Percentiles rank a stretch among this genome's conserved stretches.
Conservation (phyloP, 495 filamentous ascomycete species). For the Astrothelium macrocarpum region DNA sequence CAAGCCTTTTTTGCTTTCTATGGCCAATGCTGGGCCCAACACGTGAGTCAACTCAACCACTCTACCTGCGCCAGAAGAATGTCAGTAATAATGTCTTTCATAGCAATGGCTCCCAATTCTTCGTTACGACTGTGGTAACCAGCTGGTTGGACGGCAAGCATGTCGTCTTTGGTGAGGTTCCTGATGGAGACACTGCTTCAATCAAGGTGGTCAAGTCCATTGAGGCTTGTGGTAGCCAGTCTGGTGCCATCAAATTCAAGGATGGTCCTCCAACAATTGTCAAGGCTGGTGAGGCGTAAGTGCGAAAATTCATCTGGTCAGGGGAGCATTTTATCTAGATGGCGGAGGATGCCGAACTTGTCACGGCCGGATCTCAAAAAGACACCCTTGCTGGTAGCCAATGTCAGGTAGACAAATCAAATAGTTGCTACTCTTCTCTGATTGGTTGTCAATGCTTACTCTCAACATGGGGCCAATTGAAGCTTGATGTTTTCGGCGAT, state of each 20-base stretch:
- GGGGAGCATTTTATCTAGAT: neutral
- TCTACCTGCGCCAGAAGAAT: neutral
- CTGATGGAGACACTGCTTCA: slow-evolving; percentile 27
- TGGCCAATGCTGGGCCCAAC: slow-evolving; percentile 76
- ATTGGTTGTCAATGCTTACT: neutral
- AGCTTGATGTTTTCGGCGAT: too few species aligned
- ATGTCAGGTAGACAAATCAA: neutral
- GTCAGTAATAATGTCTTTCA: neutral
- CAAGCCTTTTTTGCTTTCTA: slow-evolving; percentile 58
- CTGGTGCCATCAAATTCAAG: slow-evolving; percentile 33
- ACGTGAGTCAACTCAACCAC: slow-evolving; percentile 47
- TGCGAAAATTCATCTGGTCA: neutral
- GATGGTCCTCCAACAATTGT: slow-evolving; percentile 29
- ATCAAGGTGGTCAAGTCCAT: slow-evolving; percentile 31
- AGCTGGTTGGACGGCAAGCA: slow-evolving; percentile 37
- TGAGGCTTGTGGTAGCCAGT: slow-evolving; percentile 30
- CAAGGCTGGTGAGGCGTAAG: slow-evolving; percentile 21
- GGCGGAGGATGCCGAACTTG: neutral
- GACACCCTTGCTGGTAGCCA: neutral
- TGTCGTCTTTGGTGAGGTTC: slow-evolving; percentile 38
- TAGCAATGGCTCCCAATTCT: slow-evolving; percentile 72
- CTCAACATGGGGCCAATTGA: neutral
- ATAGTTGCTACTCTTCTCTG: neutral
- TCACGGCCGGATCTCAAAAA: slow-evolving; percentile 1
- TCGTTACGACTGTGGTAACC: slow-evolving; percentile 39